Base-by-base conservation (phyloP, 768 basidiomycete species). In the Hygrocybe punicea region DNA sequence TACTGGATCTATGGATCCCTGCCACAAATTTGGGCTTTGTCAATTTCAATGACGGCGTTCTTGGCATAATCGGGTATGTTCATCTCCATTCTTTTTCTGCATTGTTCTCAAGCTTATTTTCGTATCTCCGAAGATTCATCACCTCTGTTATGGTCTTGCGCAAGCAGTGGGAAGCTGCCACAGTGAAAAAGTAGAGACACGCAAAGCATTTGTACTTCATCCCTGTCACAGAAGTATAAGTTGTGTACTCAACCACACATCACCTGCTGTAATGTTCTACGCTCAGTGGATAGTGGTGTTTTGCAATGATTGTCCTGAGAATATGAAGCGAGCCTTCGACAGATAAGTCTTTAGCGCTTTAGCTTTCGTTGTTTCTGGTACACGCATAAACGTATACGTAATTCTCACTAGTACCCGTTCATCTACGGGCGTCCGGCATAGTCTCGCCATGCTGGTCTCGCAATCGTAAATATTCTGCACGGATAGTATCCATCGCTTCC, bases 1-100 rank as follows among this genome's bases (percentile, higher is more conserved):
- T 84, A 17, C 76, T 94, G 57, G 97, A 99, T 68, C 71, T 93
- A 57, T 95, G 88, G 85, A 84, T 95, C 64, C 97, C 97, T 5
- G 89, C 93, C 6, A 86, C 87, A 17, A 87, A 82, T 57, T 79
- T 94, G 39, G 91, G 88, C 14, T 74, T 90, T 52, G 79, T 86
- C 60, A 81, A 82, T 62, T 63, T 95, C 61, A 92, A 88, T 67
- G 97, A 98, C 58, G 95, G 96, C 23, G 66, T 83, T 17, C 73
- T 96, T 25, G 96, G 97, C 54, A 76, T 91, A 57, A 80, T 91
- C 60, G 97, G 96, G 92, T 96, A 58, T 47, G 66, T 70, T 55
- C 42, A 47, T 51, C 46, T 53, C 46, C 13, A 10, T 46, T 46
- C 44, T 50, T 5, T 51, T 25, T 14, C 36, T n/a, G 46, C 34